Base-by-base conservation (phyloP, 352 stramenopile species). In the Plasmopara muralis region DNA sequence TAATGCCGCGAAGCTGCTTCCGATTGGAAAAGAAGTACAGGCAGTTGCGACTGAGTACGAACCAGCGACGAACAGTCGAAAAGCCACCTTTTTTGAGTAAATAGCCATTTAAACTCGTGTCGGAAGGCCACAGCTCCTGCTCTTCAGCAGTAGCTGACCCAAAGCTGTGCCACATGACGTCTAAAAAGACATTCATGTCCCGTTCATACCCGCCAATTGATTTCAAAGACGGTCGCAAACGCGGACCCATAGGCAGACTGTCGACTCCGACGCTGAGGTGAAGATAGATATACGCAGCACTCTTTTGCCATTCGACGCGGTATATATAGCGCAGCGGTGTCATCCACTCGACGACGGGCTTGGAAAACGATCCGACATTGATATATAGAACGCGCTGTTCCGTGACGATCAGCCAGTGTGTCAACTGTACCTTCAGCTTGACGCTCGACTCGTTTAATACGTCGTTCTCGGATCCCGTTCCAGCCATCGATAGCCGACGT, bases 141-240 rank as follows among this genome's bases (percentile, higher is more conserved):
- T 93, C 79, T 48, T 93, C 83, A 9, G 85, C 83, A 6, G 81
- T 91, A 5, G 75, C 65, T 5, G 77, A 83, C 13, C 75, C 76
- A 61, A 95, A 95, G 50, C 78, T 92, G 46, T 89, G 80, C 77
- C 80, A 88, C 85, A 95, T 95, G 44, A 91, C 81, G 53, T 89
- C 72, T 58, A 86, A 63, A 52, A 95, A 95, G 46, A 92, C 76
- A 30, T 83, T 84, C 85, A 95, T 93, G 25, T 93, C 79, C 9
- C 79, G 74, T 54, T 89, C 81, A 47, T 92, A 78, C n/a, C 66
- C 62, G 10, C 89, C 79, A 10, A 92, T 57, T 2, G 77, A 66
- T 55, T 89, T 83, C 4, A 87, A 50, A 20, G 80, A 85, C 14
- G 85, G 85, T 5, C 72, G 71, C 40, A 80, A 48, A 15, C 82